A percentile compares a stretch with the other conserved stretches of the same genome.
Conservation (phyloP, 2,329 filamentous ascomycete species). For the Xylaria multiplex region DNA sequence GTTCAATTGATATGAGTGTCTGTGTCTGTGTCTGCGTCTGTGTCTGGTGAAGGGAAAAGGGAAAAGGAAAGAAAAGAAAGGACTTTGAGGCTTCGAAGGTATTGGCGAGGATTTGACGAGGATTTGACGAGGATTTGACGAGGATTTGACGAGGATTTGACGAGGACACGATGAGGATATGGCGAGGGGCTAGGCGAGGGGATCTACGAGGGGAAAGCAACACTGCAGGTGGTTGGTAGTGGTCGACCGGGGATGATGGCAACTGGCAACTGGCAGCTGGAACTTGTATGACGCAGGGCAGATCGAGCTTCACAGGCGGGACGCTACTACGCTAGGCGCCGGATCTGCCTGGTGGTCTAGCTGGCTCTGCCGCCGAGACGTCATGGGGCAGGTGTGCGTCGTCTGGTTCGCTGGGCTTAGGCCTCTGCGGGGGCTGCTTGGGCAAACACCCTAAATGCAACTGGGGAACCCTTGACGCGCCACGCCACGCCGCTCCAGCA, state of each 20-base stretch:
- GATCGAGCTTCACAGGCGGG: neutral
- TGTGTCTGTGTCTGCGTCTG: neutral
- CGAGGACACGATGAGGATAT: too few relatives aligned
- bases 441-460: slow-evolving; percentile 11
- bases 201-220: neutral
- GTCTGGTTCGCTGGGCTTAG: slow-evolving; percentile 27
- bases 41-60: too few relatives aligned
- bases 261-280: slow-evolving; percentile 12
- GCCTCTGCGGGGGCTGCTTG: neutral
- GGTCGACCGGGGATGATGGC: slow-evolving; percentile 5
- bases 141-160: too few relatives aligned
- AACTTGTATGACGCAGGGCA: slow-evolving; percentile 10
- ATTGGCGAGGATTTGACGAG: neutral
- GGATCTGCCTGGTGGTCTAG: neutral
- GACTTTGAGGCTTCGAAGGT: slow-evolving; percentile 5
- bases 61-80: neutral
- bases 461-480: slow-evolving; percentile 17
- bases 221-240: neutral
- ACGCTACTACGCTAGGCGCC: neutral
- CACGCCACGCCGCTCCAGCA: slow-evolving; percentile 5
- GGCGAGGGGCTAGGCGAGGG: neutral
- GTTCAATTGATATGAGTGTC: neutral
- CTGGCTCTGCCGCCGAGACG: slow-evolving; percentile 24
- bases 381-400: slow-evolving; percentile 7
- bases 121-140: too few relatives aligned